Evolutionary conservation across 139 green algal species (phyloP), one percentile per base, ranked within the genome.

Genomic region (Chlamydomonas eustigma): DNA sequence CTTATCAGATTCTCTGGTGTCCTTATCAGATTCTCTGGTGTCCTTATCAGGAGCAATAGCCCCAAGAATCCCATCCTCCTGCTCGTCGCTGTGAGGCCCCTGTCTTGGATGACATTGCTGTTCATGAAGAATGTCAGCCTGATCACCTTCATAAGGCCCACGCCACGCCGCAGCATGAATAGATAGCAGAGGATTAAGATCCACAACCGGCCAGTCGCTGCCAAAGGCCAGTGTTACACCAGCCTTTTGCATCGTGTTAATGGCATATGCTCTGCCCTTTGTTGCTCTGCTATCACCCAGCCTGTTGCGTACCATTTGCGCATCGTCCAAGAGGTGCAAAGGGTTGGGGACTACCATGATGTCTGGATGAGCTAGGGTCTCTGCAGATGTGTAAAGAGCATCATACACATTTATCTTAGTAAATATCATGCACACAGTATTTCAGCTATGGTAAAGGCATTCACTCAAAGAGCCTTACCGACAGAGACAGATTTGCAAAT

Each of bases 201-300:
- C 75, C 2, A 87, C 86, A 2, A 94, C 83, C 4, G 90, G 90
- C 90, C 90, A 94, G 75, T 94, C 90, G 3, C 77, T 88, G 33
- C 50, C 84, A 63, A 89, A 78, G 0, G 84, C 84, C 1, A 87
- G 33, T 1, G 5, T 25, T 24, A 84, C 76, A 1, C 82, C 83
- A 3, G 79, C 83, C 12, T 67, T 6, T 25, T 71, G 50, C 39
- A 93, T 71, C 0, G 81, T 84, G 0, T 39, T 24, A 22, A 88
- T 83, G 0, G 90, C 74, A 64, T 87, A 90, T 1, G 80, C 63
- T 2, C 76, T 74, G 0, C 71, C 68, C 30, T 78, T 28, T 0
- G 50, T 72, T 0, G 80, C 78, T 0, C 87, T 72, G 3, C 73
- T 44, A 0, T n/a, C 0, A 0, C 88, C 87, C 37, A 94, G 80